phyloP scores from a whole-genome alignment of 1,284 basidiomycete species.

The Clitocybe nebularis region DNA sequence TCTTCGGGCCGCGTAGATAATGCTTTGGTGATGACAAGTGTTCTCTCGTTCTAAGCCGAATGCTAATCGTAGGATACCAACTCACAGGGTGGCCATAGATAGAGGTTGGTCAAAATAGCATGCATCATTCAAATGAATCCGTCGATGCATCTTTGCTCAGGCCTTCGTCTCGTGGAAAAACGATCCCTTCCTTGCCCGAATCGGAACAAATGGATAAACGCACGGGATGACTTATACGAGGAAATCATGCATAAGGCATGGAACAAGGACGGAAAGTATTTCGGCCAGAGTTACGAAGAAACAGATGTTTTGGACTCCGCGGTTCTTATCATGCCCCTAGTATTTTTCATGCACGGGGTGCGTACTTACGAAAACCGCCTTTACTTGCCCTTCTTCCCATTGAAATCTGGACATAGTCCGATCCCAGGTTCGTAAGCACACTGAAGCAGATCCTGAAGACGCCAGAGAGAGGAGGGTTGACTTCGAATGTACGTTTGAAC shows the following conservation, averaged over 20 bases:
- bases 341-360: slow-evolving; percentile 82
- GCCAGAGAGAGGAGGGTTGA: slow-evolving; percentile 84
- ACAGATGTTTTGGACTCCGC: slow-evolving; percentile 67
- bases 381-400: background rate
- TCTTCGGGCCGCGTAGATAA: slow-evolving; percentile 68
- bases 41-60: too few relatives aligned
- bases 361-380: slow-evolving; percentile 23
- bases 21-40: slow-evolving; percentile 67
- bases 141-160: too few relatives aligned
- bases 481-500: slow-evolving; percentile 63
- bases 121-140: too few relatives aligned
- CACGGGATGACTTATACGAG: slow-evolving; percentile 81
- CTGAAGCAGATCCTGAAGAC: slow-evolving; percentile 77
- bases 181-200: slow-evolving; percentile 75
- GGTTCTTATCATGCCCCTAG: slow-evolving; percentile 79
- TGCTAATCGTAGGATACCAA: too few relatives aligned
- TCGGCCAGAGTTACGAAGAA: slow-evolving; percentile 79
- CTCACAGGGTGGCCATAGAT: slow-evolving; percentile 82
- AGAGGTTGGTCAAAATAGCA: too few relatives aligned
- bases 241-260: slow-evolving; percentile 80
- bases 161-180: slow-evolving; percentile 87
- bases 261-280: slow-evolving; percentile 63
- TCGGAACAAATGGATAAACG: slow-evolving; percentile 66
- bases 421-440: slow-evolving; percentile 83
- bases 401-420: slow-evolving; percentile 47